Evolutionary conservation across 2,329 filamentous ascomycete genomes (phyloP), one percentile per base, ranked within the genome.

Genomic region (Laburnicola sp.): DNA sequence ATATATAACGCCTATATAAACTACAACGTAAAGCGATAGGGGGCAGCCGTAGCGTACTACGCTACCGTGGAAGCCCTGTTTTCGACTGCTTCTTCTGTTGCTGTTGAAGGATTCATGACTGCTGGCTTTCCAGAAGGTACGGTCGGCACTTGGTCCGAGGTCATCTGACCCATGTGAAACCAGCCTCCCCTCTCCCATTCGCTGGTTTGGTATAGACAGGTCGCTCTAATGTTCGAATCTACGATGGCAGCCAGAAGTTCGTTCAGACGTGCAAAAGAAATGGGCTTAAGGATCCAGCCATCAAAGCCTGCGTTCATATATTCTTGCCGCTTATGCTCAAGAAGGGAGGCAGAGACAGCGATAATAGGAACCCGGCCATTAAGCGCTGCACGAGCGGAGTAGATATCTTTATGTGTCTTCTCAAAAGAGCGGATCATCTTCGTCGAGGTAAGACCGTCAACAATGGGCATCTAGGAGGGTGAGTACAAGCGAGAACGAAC

Each of bases 231-330:
- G 0, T 81, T 73, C 0, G 80, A 75, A 39, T 89, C 80, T 2
- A 84, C 78, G 34, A 94, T 88, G 1, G 89, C 90, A 1, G 76
- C 71, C 48, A 96, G 79, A 6, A 96, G 77, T 22, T 81, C 79
- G 51, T 83, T 84, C 0, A 96, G 77, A 6, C 90, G 81, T 59
- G 85, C 83, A 66, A 96, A 95, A 53, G 93, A 86, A 38, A 96
- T 88, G 0, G 91, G 91, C 65, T 96, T 96, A 50, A 95, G 76
- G 25, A 96, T 91, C 91, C 91, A 96, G 23, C 88, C 91, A 59
- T 96, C 91, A 59, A 96, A 96, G 0, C 91, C 91, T 5, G 85
- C 85, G 38, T 88, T 80, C 37, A 91, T 82, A 59, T 96, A 96
- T 0, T 74, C 81, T 35, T 86, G 77, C 44, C 77, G 81, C 38